These are phyloP conservation scores for Phytophthora pinifolia DNA, from an alignment of 352 stramenopile genomes.

Conservation along the genomic window DNA sequence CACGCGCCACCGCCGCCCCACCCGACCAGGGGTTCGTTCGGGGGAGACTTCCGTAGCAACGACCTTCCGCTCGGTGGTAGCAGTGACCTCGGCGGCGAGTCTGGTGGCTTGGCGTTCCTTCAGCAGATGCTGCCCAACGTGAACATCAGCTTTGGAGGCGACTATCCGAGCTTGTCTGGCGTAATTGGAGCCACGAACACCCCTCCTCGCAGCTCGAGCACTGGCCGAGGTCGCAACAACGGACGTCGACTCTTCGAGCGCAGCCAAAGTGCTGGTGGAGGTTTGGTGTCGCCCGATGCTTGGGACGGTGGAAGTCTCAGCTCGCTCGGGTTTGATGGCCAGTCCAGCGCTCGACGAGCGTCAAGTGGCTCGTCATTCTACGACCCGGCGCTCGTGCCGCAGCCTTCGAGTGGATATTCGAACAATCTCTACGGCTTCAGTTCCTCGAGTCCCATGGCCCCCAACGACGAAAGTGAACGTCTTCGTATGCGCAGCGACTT, in stretches of 20 bases:
- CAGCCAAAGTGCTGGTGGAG: slow-evolving; percentile 28
- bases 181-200: slow-evolving; percentile 7
- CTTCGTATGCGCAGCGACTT: slow-evolving; percentile 33
- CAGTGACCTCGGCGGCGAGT: slow-evolving; percentile 10
- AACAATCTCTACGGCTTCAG: slow-evolving; percentile 41
- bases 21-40: slow-evolving; percentile 33
- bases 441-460: slow-evolving; percentile 24
- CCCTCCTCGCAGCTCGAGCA: slow-evolving; percentile 16
- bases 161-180: slow-evolving; percentile 42
- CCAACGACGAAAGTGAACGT: slow-evolving; percentile 32
- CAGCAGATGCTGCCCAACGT: slow-evolving; percentile 90
- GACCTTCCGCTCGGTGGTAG: slow-evolving; percentile 21
- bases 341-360: slow-evolving; percentile 16
- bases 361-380: slow-evolving; percentile 42
- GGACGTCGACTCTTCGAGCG: slow-evolving; percentile 43
- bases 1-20: slow-evolving; percentile 25
- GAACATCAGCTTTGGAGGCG: slow-evolving; percentile 85
- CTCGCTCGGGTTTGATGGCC: slow-evolving; percentile 30
- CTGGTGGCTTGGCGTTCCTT: slow-evolving; percentile 66
- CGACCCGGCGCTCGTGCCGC: slow-evolving; percentile 52
- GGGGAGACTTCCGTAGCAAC: slow-evolving; percentile 29
- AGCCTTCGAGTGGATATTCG: slow-evolving; percentile 31
- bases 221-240: slow-evolving; percentile 11
- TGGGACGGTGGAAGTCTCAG: slow-evolving; percentile 36
- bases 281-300: slow-evolving; percentile 22